Base-by-base conservation (phyloP, 129 eudicot species). In the Smallanthus sonchifolius region DNA sequence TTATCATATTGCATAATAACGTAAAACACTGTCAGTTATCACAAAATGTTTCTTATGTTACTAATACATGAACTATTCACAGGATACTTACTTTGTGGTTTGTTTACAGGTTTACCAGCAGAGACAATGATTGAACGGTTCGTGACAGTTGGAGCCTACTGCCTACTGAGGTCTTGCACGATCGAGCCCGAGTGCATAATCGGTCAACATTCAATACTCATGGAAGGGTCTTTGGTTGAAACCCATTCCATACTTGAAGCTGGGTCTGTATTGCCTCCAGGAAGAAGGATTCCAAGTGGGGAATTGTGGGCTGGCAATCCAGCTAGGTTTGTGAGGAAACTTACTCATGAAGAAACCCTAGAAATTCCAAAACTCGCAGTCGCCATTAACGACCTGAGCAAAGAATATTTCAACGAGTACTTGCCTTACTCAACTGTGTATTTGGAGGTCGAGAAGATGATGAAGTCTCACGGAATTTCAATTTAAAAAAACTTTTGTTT, bases 271-370 rank as follows among this genome's bases (percentile, higher is more conserved):
- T 85, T 95, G 52, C 96, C 97, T n/a, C 99, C 97, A n/a, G 99
- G 99, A 9, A 82, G 99, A 77, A 78, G 99, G 69, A 95, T 95
- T 64, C 97, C 99, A 2, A 80, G 86, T 15, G 99, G 99, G 11
- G 99, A 95, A 77, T 86, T 95, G 57, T 95, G 99, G 99, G 89
- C 97, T 24, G 97, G 99, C 24, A 95, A 95, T 82, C 99, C 99
- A 0, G 99, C 99, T 48, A 87, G 86, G 84, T 95, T 91, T 79
- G 94, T 95, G 15, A 88, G 99, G 92, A 83, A 89, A 55, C 82
- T 95, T 59, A 91, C 96, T 38, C 96, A 88, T 76, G 99, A 95
- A 75, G 99, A 95, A 86, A 91, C 86, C 37, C 49, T 91, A 35
- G 97, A 95, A 88, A 91, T 95, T 60, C 97, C 97, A 34, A 95